These are phyloP conservation scores for Diaporthe caulivora DNA, from an alignment of 2,329 filamentous ascomycete genomes.

Conservation along the genomic window DNA sequence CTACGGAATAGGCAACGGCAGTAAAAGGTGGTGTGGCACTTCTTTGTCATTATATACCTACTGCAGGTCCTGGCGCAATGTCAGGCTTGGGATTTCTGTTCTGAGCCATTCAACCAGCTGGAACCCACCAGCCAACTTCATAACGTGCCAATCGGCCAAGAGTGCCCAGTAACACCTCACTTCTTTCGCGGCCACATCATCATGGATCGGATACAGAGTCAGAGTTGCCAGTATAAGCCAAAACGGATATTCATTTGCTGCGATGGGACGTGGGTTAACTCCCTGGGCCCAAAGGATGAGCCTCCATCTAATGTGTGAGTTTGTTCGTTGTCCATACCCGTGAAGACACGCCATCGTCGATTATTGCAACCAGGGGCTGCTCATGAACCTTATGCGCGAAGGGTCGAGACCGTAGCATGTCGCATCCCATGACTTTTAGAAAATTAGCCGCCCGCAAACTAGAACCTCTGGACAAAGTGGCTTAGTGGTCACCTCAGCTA, in stretches of 20 bases:
- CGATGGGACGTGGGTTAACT: constrained; percentile 52
- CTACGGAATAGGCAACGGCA: not conserved
- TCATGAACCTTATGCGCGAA: not conserved
- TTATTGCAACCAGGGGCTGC: not conserved
- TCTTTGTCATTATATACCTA: not conserved
- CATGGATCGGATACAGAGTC: constrained; percentile 17
- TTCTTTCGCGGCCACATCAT: not conserved
- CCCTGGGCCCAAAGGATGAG: constrained; percentile 42
- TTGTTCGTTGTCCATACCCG: not conserved
- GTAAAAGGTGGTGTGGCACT: not conserved
- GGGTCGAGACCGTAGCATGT: not conserved
- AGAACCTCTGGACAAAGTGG: not conserved
- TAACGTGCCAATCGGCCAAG: not conserved
- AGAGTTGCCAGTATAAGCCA: not conserved
- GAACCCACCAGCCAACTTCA: not conserved
- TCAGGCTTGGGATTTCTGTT: not conserved
- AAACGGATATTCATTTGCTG: constrained; percentile 50
- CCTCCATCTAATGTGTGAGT: constrained; percentile 47
- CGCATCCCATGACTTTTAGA: not conserved
- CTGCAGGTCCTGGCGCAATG: not conserved
- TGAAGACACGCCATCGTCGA: not conserved
- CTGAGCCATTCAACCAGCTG: not conserved
- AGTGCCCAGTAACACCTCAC: not conserved
- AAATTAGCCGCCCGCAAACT: not conserved
- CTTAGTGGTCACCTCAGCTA: not conserved